Evolutionary conservation across 345 rosid species (phyloP), one percentile per base, ranked within the genome.

Genomic region (Erodium maritimum): DNA sequence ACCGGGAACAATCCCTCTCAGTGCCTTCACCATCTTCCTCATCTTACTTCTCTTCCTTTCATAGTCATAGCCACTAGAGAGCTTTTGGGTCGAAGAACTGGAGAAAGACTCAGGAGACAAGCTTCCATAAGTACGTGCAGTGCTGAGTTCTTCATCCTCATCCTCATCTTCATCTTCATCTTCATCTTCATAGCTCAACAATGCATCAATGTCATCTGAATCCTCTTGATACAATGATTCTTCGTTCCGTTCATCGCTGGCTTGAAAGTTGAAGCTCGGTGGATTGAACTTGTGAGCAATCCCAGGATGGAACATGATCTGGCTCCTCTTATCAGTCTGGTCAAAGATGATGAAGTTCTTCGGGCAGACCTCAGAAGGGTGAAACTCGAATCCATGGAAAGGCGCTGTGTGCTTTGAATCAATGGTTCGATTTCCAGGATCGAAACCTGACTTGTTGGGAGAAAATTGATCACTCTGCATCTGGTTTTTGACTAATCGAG

Each of bases 201-300:
- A 76, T 0, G 85, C 91, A 78, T 90, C 88, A 46, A 90, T 86
- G 70, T 90, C 97, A 68, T 79, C 87, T 1, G 93, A 82, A 79
- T 90, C 90, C 68, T 86, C 95, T 64, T 80, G 78, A 61, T 73
- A 67, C 19, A 84, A 75, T 20, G 86, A 75, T 9, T 21, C 70
- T 64, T 71, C 65, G 58, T 60, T 67, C 18, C 68, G 71, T 52
- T 57, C 79, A 50, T 67, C 65, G 70, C 72, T 79, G 52, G 72
- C 80, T 34, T 77, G 77, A n/a, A 64, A 61, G 37, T 79, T 68
- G 56, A 80, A 65, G n/a, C 73, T 74, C 42, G 81, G 73, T 60
- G 68, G 77, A 25, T 58, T 55, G 23, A 84, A 75, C 56, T 73
- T 90, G 68, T 78, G 87, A 8, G 82, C 79, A 68, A 80, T 68